Conservation (phyloP, 2,329 filamentous ascomycete genomes). For the Arachnomyces sp. region DNA sequence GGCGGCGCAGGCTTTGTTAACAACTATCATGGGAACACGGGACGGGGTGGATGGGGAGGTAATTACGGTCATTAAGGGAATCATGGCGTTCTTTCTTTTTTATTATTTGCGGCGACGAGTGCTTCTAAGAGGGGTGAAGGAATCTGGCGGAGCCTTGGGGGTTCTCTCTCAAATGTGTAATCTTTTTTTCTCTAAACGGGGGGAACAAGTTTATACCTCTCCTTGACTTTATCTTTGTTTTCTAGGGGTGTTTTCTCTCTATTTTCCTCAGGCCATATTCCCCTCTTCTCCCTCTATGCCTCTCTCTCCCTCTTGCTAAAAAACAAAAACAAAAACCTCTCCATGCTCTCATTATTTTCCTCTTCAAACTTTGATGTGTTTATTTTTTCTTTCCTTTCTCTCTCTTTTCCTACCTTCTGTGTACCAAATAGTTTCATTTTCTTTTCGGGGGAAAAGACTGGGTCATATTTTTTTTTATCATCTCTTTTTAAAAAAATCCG, state of each 20-base stretch:
- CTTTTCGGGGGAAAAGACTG: conserved; percentile 12
- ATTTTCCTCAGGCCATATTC: too few species aligned
- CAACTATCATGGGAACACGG: conserved; percentile 38
- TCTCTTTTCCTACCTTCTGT: conserved; percentile 12
- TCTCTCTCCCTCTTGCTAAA: too few species aligned
- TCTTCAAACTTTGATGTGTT: background rate
- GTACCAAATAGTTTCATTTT: conserved; percentile 16
- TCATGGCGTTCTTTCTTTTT: conserved; percentile 16
- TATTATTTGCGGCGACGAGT: conserved; percentile 10
- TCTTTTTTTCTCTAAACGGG: conserved; percentile 33
- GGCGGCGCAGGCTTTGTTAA: conserved; percentile 31
- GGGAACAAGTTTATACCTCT: conserved; percentile 1
- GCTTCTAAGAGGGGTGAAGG: conserved; percentile 1
- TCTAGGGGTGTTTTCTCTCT: too few species aligned
- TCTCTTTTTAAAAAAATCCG: too few species aligned
- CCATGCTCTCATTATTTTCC: background rate
- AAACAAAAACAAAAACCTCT: background rate
- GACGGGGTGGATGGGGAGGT: conserved; percentile 37
- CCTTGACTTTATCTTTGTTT: too few species aligned
- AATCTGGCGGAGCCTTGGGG: conserved; percentile 2
- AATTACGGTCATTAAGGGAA: conserved; percentile 39
- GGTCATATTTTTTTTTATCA: conserved; percentile 5
- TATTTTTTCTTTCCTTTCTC: conserved; percentile 13
- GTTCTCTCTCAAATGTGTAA: conserved; percentile 25
- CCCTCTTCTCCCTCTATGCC: too few species aligned